Percentiles rank a stretch among this genome's conserved stretches.
Evolutionary conservation across 768 basidiomycete genomes (phyloP).

Genomic region (Collybiopsis confluens): DNA sequence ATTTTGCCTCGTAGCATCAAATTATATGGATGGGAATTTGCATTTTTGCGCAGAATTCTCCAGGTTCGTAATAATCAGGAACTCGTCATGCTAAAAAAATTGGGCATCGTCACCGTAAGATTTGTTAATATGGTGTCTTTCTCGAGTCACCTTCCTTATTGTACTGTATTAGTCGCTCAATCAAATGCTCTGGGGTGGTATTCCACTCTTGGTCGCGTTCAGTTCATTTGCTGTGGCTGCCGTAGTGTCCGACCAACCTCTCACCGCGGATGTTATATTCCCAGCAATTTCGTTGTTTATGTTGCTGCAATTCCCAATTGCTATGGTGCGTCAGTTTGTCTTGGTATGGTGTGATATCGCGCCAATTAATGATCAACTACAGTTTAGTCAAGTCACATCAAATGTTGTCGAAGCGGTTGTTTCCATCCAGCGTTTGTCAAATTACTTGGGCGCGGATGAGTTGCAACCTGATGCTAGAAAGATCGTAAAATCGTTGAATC

Average conservation of each 20-base stretch:
- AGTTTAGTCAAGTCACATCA: constrained; percentile 71
- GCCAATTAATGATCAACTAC: background rate
- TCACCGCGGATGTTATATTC: constrained; percentile 92
- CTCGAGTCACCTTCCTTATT: background rate
- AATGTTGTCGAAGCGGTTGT: constrained; percentile 86
- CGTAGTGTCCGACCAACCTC: constrained; percentile 51
- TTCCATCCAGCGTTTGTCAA: constrained; percentile 72
- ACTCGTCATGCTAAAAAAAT: constrained; percentile 75
- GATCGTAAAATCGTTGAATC: constrained; percentile 34
- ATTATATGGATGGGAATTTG: constrained; percentile 92
- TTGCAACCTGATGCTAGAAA: constrained; percentile 76
- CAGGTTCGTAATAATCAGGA: constrained; percentile 80
- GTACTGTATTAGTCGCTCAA: constrained; percentile 46
- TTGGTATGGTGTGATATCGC: background rate
- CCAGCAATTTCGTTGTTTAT: constrained; percentile 92
- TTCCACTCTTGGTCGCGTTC: constrained; percentile 75
- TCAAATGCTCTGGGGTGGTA: constrained; percentile 60
- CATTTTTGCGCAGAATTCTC: constrained; percentile 77
- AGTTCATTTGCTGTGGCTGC: constrained; percentile 79
- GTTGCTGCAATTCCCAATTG: constrained; percentile 82
- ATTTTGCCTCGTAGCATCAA: constrained; percentile 61
- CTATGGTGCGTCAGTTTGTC: constrained; percentile 50
- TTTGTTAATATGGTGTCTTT: background rate
- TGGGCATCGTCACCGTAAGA: constrained; percentile 69
- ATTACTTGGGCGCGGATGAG: constrained; percentile 75